These are phyloP conservation scores for Pyricularia grisea DNA, from an alignment of 2,329 filamentous ascomycete genomes.

Conservation along the genomic window DNA sequence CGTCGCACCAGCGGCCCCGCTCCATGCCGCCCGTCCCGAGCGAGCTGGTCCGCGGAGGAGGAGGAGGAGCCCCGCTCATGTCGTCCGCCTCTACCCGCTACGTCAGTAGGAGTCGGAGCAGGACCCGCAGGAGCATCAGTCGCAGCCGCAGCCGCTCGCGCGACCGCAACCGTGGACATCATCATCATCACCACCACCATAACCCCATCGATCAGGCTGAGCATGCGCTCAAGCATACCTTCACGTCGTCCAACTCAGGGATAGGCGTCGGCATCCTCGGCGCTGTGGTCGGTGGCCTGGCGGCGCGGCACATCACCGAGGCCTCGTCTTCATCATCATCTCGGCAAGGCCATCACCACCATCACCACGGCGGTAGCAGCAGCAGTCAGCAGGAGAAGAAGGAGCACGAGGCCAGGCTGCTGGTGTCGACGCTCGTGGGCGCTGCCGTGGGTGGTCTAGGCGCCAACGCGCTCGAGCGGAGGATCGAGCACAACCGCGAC, in stretches of 20 bases:
- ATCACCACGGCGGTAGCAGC: slow-evolving; percentile 16
- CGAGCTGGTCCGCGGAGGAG: neutral
- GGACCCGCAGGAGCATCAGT: neutral
- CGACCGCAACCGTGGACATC: slow-evolving; percentile 6
- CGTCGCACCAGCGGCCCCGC: slow-evolving; percentile 16
- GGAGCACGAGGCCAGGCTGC: slow-evolving; percentile 19
- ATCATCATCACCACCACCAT: slow-evolving; percentile 10
- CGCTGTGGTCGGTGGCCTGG: slow-evolving; percentile 43
- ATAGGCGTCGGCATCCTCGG: slow-evolving; percentile 42
- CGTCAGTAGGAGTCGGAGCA: neutral
- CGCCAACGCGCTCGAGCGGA: slow-evolving; percentile 39
- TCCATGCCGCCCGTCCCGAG: slow-evolving; percentile 15
- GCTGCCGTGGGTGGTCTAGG: slow-evolving; percentile 46
- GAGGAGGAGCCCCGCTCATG: neutral
- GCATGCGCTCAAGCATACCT: slow-evolving; percentile 32
- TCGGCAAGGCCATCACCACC: slow-evolving; percentile 12
- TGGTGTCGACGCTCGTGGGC: slow-evolving; percentile 41
- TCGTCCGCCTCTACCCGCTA: neutral
- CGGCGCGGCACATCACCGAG: slow-evolving; percentile 38
- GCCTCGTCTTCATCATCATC: slow-evolving; percentile 19
- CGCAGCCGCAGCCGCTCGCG: slow-evolving; percentile 2
- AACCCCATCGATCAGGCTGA: slow-evolving; percentile 31
- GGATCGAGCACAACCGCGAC: slow-evolving; percentile 27
- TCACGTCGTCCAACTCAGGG: slow-evolving; percentile 37
- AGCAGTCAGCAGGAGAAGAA: slow-evolving; percentile 18